Base-by-base conservation (phyloP, 345 rosid species). In the Populus ilicifolia region DNA sequence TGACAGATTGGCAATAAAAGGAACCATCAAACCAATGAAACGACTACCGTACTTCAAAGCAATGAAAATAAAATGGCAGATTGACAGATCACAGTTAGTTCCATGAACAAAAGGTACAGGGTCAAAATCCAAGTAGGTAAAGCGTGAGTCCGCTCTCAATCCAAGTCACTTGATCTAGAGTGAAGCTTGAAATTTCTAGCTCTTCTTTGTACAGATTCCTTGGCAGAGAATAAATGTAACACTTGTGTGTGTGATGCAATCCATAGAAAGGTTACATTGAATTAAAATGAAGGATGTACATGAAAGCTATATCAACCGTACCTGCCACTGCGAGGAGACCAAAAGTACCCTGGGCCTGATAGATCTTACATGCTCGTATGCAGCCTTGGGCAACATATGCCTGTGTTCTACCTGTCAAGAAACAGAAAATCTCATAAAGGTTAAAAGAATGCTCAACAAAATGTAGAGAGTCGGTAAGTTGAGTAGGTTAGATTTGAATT, bases 311-410 rank as follows among this genome's bases (percentile, higher is more conserved):
- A 3, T n/a, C 14, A 72, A 17, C 39, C 41, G n/a, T 90, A 92
- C 99, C 97, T 89, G 86, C 99, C 94, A 86, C 78, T 95, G 98
- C 78, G 96, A 77, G 69, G 97, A 59, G 29, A 98, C 98, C 78
- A 95, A 84, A 73, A 86, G 91, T 52, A 92, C 98, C 80, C 98
- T 90, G 70, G 97, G 96, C 80, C 98, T 81, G 79, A 90, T 90
- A 7, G 92, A 90, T 72, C 82, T 93, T 72, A 93, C 94, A 72
- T 88, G 87, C 73, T 79, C 86, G 80, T 89, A 95, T 17, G 99
- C 99, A 77, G 80, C 87, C 74, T 84, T 86, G 46, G 97, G 99
- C 61, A 90, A 87, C 99, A 93, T 95, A 68, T 84, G 83, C 82
- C 88, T 90, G 87, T 90, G 86, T 69, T 84, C 87, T 80, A 95